A percentile compares a stretch with the other conserved stretches of the same genome.
Conservation (phyloP, 2,329 filamentous ascomycete species). For the Exophiala sp. region DNA sequence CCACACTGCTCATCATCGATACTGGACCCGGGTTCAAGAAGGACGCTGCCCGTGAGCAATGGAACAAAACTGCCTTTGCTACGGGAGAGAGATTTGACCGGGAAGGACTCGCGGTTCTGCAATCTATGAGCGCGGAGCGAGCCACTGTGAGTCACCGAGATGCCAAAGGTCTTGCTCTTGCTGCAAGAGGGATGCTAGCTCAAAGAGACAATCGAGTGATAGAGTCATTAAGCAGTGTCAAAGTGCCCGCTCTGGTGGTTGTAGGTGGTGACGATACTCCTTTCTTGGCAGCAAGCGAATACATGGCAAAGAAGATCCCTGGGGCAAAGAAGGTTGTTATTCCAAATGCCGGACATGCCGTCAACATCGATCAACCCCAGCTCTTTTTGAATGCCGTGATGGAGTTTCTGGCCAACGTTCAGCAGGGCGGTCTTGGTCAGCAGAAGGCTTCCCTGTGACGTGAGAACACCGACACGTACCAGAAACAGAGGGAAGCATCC, state of each 20-base stretch:
- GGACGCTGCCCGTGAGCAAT: conserved; percentile 14
- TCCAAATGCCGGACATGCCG: conserved; percentile 12
- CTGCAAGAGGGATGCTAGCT: conserved; percentile 22
- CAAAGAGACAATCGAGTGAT: conserved; percentile 18
- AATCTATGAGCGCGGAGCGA: conserved; percentile 14
- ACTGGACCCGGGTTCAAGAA: conserved; percentile 24
- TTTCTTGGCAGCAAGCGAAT: conserved; percentile 20
- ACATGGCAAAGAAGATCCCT: conserved; percentile 20
- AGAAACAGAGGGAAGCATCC: too few relatives aligned
- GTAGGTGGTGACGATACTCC: conserved; percentile 22
- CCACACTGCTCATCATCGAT: conserved; percentile 20
- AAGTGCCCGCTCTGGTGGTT: conserved; percentile 19
- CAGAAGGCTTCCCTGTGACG: background rate
- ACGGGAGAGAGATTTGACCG: conserved; percentile 13
- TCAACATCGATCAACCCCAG: conserved; percentile 11
- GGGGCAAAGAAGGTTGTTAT: conserved; percentile 20
- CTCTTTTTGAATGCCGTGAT: conserved; percentile 16
- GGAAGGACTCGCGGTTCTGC: conserved; percentile 10
- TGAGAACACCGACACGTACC: too few relatives aligned
- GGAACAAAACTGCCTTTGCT: conserved; percentile 20
- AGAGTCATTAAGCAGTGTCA: conserved; percentile 1
- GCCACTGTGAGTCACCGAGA: conserved; percentile 12
- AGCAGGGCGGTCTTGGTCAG: background rate
- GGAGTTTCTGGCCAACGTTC: conserved; percentile 12
- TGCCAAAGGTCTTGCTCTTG: conserved; percentile 16